phyloP scores from a whole-genome alignment of 2,329 filamentous ascomycete genomes.

The Penicillium sp. region DNA sequence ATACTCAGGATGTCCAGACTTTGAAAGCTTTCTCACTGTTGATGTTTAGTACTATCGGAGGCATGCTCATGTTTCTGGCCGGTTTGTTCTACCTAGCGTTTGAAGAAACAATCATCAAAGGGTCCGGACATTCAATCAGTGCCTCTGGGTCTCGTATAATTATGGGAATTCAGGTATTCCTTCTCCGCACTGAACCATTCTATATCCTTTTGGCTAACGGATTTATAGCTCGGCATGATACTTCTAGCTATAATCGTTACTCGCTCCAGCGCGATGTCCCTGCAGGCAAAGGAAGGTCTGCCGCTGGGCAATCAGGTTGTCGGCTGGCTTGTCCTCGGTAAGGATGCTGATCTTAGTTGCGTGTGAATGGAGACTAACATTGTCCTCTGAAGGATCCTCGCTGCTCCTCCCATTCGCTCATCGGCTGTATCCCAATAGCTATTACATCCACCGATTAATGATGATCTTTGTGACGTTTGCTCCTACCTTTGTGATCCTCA shows the following conservation, averaged over 20 bases:
- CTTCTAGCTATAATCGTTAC: conserved; percentile 81
- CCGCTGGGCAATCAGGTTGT: conserved; percentile 83
- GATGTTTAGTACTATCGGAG: conserved; percentile 62
- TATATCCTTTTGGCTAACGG: not conserved
- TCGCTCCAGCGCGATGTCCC: conserved; percentile 73
- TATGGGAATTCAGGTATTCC: conserved; percentile 43
- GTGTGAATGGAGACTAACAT: conserved; percentile 11
- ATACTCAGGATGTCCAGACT: not conserved
- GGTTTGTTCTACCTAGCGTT: conserved; percentile 77
- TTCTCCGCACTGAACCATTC: not conserved
- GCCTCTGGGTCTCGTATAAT: conserved; percentile 37
- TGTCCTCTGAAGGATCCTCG: conserved; percentile 56
- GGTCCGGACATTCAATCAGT: conserved; percentile 28
- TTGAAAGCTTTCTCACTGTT: conserved; percentile 9
- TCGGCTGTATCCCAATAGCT: conserved; percentile 70
- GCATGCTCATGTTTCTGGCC: conserved; percentile 69
- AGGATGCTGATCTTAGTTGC: conserved; percentile 9
- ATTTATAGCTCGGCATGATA: conserved; percentile 65
- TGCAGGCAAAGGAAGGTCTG: conserved; percentile 80
- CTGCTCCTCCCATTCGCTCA: conserved; percentile 78
- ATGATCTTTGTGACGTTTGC: conserved; percentile 90
- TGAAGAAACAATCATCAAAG: conserved; percentile 60
- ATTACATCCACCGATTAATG: conserved; percentile 86
- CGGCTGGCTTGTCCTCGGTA: conserved; percentile 76
- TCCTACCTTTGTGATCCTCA: conserved; percentile 90